Conservation (phyloP, 495 filamentous ascomycete species). For the Penicillium salamii region DNA sequence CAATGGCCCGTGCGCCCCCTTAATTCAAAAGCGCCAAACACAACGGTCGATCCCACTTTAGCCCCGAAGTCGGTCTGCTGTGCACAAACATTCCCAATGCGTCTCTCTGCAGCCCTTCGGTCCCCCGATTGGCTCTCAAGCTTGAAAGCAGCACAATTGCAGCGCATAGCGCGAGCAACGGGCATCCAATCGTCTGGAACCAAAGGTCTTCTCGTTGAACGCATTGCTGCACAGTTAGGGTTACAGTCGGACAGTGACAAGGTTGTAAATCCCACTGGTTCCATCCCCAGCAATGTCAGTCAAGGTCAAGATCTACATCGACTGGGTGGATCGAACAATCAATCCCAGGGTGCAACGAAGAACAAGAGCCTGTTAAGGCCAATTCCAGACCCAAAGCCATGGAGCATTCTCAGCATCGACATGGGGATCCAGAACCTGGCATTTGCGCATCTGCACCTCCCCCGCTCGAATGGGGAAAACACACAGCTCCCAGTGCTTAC, state of each 20-base stretch:
- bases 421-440: constrained; percentile 86
- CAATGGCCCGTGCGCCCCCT: constrained; percentile 1
- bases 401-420: constrained; percentile 75
- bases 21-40: not conserved
- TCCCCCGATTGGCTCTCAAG: constrained; percentile 29
- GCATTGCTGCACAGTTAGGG: constrained; percentile 23
- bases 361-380: not conserved
- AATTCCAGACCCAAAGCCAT: not conserved
- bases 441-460: constrained; percentile 46
- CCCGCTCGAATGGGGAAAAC: not conserved
- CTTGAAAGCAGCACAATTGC: constrained; percentile 47
- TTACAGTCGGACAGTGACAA: constrained; percentile 2
- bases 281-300: not conserved
- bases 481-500: constrained; percentile 16
- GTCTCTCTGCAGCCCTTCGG: constrained; percentile 5
- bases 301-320: not conserved
- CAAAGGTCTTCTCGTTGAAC: constrained; percentile 38
- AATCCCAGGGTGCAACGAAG: not conserved
- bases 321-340: not conserved
- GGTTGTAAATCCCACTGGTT: not conserved
- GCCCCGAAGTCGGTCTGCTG: not conserved
- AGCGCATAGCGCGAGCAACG: constrained; percentile 48
- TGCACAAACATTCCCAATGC: constrained; percentile 13
- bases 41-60: not conserved
- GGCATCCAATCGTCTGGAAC: constrained; percentile 51